A percentile compares a stretch with the other conserved stretches of the same genome.
Conservation (phyloP, 371 early-diverging fungal species). For the Choanephora cucurbitarum region DNA sequence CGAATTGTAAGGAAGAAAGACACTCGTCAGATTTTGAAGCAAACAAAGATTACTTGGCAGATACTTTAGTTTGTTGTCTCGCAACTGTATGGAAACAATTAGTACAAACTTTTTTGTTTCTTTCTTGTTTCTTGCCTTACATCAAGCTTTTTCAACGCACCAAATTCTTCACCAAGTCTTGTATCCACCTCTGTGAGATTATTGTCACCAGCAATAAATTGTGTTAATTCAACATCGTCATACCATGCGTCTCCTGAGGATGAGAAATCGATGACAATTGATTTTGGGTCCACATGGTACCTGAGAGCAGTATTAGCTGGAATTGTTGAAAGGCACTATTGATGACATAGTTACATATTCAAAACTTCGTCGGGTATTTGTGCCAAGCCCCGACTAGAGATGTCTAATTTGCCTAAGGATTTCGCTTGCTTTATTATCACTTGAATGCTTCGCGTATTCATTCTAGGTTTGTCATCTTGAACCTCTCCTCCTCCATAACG, state of each 20-base stretch:
- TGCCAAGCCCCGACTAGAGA: constrained; percentile 65
- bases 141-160: constrained; percentile 65
- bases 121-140: constrained; percentile 57
- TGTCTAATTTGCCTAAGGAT: constrained; percentile 64
- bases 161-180: constrained; percentile 63
- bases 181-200: constrained; percentile 58
- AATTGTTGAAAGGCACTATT: too few species aligned
- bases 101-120: constrained; percentile 5
- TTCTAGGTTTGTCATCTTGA: constrained; percentile 20
- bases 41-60: constrained; percentile 52
- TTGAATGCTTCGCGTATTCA: constrained; percentile 29
- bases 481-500: constrained; percentile 24
- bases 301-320: constrained; percentile 23
- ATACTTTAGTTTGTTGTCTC: constrained; percentile 52
- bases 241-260: constrained; percentile 59
- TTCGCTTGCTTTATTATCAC: constrained; percentile 46
- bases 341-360: constrained; percentile 59
- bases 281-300: constrained; percentile 63
- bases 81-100: constrained; percentile 41
- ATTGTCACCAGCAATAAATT: constrained; percentile 72
- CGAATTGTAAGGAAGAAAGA: constrained; percentile 53
- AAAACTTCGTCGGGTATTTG: constrained; percentile 68
- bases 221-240: constrained; percentile 66
- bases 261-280: constrained; percentile 57
- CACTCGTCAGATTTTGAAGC: constrained; percentile 43